Evolutionary conservation across 148 eudicot genomes (phyloP), one percentile per base, ranked within the genome.

Genomic region (Amaranthus hypochondriacus): DNA sequence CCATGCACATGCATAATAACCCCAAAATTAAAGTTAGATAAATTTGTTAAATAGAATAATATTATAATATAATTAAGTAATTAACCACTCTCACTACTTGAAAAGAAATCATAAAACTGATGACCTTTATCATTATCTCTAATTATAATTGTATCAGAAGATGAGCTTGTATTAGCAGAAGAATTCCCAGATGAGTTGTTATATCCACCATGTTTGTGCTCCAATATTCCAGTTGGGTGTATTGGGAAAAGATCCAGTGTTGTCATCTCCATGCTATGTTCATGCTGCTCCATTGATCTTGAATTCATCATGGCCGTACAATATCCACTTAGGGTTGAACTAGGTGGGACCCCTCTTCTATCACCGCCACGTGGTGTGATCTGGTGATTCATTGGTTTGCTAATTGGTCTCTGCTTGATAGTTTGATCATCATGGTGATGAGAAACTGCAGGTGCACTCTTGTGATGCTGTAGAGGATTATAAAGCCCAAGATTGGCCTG

Each of bases 141-240:
- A 28, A 15, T 66, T 6, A 44, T 56, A 21, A 57, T n/a, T 1
- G 66, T 54, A 42, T 66, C 76, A 64, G 81, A 57, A 42, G 76
- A 74, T 0, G 47, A 42, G 53, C 56, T n/a, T 47, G 66, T 77
- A 15, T 65, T 48, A 3, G 70, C 66, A 14, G 58, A 64, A 46
- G 79, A 69, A 62, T 76, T 69, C 47, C 44, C 53, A 0, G 78
- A 68, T 0, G 73, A 78, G 65, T 66, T 70, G 47, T 73, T 68
- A 18, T 11, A 51, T 4, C 15, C 65, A 54, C 75, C 59, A 51
- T 52, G 15, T 57, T 81, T 77, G 55, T 68, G 67, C 59, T 85
- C 75, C 69, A 85, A 67, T 69, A 85, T 81, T 4, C 97, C 96
- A 21, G 91, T 90, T 4, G 97, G 97, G 62, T 89, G 89, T 15